These are phyloP conservation scores for Henningerozyma blattae DNA, from an alignment of 805 yeast species.

Conservation along the genomic window DNA sequence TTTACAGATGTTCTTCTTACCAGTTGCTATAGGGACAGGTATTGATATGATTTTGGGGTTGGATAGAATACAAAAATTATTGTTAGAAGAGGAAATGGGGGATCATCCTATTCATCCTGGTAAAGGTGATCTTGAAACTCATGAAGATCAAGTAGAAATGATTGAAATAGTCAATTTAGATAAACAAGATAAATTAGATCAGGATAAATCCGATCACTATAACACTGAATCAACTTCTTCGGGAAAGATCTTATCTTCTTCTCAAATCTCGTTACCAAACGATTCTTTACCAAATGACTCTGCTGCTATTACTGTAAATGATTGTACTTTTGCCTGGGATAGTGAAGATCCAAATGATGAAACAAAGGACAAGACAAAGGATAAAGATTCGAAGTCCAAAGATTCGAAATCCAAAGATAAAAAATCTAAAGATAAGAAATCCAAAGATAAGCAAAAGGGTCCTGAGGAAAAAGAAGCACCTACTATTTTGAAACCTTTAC, in stretches of 20 bases:
- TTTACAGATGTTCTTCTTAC: conserved; percentile 54
- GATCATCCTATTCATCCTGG: conserved; percentile 3
- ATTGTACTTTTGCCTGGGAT: conserved; percentile 64
- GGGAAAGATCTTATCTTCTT: no score
- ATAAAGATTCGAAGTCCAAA: conserved; percentile 8
- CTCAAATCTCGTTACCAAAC: no score
- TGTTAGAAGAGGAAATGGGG: conserved; percentile 32
- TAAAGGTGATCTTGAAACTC: no score
- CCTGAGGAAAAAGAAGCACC: conserved; percentile 5
- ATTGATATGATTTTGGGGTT: conserved; percentile 58
- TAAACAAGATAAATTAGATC: no score
- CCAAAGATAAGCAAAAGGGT: conserved; percentile 1
- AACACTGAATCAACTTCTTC: no score
- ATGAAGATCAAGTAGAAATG: no score
- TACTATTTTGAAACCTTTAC: conserved; percentile 26
- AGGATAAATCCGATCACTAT: no score
- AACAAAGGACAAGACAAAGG: conserved; percentile 14
- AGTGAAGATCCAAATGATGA: conserved; percentile 22
- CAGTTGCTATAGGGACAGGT: conserved; percentile 55
- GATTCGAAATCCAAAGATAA: conserved; percentile 1
- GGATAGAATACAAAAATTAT: conserved; percentile 40
- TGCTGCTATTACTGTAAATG: conserved; percentile 35
- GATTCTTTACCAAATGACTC: not conserved
- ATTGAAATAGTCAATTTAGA: conserved; percentile 4
- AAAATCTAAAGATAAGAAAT: not conserved